Evolutionary conservation across 2,329 filamentous ascomycete species (phyloP).

Genomic region (Aspergillus jensenii): DNA sequence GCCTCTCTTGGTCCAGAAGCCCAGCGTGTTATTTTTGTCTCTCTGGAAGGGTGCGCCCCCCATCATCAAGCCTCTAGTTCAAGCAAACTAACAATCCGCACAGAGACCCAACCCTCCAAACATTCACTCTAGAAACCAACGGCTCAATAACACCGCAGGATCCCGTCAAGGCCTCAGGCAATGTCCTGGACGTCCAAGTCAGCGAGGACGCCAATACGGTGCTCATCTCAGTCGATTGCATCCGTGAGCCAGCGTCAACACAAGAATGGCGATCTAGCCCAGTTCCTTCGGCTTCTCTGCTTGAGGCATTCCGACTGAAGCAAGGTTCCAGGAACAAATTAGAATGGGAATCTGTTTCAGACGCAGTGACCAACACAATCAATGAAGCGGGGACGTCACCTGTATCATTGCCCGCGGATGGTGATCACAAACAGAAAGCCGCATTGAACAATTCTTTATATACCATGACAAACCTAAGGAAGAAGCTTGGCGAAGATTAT

Average conservation of each 20-base stretch:
- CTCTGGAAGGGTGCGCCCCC: constrained; percentile 58
- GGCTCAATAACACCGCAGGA: constrained; percentile 52
- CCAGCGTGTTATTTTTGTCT: constrained; percentile 46
- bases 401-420: constrained; percentile 23
- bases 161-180: constrained; percentile 61
- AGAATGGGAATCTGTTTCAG: constrained; percentile 25
- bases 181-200: constrained; percentile 60
- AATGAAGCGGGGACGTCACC: constrained; percentile 32
- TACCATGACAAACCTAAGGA: constrained; percentile 42
- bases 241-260: constrained; percentile 53
- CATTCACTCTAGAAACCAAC: constrained; percentile 56
- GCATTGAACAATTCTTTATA: constrained; percentile 39
- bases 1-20: constrained; percentile 21
- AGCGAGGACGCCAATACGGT: constrained; percentile 31
- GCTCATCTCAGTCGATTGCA: constrained; percentile 55
- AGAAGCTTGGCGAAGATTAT: constrained; percentile 29
- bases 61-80: background rate
- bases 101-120: constrained; percentile 67
- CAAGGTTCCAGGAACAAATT: constrained; percentile 18
- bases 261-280: constrained; percentile 34
- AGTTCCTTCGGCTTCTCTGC: constrained; percentile 20
- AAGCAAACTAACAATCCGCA: constrained; percentile 41
- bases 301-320: constrained; percentile 32
- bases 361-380: constrained; percentile 24
- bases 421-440: constrained; percentile 31